phyloP scores from a whole-genome alignment of 129 eudicot species.

The Mikania micrantha region DNA sequence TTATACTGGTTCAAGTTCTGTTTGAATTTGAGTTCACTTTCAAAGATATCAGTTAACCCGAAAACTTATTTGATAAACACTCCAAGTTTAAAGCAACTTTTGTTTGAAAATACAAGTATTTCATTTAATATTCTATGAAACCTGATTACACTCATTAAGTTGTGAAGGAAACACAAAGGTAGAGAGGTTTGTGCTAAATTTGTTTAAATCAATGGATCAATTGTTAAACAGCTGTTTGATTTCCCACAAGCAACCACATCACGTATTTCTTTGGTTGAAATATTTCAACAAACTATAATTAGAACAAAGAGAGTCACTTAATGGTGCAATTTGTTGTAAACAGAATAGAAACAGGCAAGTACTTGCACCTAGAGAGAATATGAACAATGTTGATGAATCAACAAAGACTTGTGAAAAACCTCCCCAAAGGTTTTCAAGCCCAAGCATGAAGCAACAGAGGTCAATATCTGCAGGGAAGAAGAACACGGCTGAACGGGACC shows the following conservation, averaged over 20 bases:
- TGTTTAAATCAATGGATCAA: background rate
- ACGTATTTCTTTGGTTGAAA: background rate
- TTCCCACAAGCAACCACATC: background rate
- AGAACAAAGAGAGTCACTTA: background rate
- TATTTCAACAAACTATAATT: background rate
- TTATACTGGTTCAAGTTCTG: background rate
- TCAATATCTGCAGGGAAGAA: conserved; percentile 54
- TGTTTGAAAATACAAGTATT: background rate
- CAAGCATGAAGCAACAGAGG: conserved; percentile 49
- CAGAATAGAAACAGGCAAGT: conserved; percentile 43
- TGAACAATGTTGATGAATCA: conserved; percentile 22
- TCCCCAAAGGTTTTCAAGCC: conserved; percentile 75
- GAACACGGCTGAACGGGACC: conserved; percentile 62
- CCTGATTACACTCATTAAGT: background rate
- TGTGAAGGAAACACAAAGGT: background rate
- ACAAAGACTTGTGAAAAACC: conserved; percentile 26
- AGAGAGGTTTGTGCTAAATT: background rate
- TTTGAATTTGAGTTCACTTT: background rate
- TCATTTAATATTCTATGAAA: background rate
- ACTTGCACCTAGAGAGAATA: conserved; percentile 50
- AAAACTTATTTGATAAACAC: background rate
- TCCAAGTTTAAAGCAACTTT: background rate
- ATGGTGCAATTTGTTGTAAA: conserved; percentile 4
- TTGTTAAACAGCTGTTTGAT: conserved; percentile 1
- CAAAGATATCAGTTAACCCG: background rate